A percentile compares a stretch with the other conserved stretches of the same genome.
These are phyloP conservation scores for Herpetomonas muscarum DNA, from an alignment of 208 protist species.

Conservation along the genomic window DNA sequence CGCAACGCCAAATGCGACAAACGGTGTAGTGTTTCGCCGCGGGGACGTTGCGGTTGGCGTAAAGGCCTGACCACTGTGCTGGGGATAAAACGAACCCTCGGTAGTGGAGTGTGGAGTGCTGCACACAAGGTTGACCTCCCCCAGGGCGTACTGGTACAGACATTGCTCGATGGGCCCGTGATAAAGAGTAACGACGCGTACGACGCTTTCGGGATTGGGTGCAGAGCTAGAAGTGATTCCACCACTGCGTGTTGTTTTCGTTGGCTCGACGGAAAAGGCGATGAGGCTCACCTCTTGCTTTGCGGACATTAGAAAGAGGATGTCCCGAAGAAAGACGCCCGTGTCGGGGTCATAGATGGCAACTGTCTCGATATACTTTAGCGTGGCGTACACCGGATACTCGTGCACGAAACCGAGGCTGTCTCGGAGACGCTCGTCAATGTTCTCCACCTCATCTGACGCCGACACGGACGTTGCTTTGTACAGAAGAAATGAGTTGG, in stretches of 20 bases:
- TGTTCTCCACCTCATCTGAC: neutral
- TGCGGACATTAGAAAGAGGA: conserved; percentile 70
- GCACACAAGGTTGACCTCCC: conserved; percentile 50
- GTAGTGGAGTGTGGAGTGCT: conserved; percentile 19
- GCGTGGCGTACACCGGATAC: conserved; percentile 46
- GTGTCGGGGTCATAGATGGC: conserved; percentile 30
- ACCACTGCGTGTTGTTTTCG: neutral
- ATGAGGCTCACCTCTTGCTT: conserved; percentile 75
- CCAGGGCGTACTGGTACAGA: conserved; percentile 52
- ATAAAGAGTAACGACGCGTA: conserved; percentile 38
- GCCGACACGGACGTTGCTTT: too few species aligned
- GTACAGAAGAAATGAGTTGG: neutral
- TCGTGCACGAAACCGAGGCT: conserved; percentile 40
- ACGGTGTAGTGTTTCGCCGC: conserved; percentile 15
- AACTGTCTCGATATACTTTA: conserved; percentile 68
- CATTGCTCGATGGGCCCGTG: conserved; percentile 47
- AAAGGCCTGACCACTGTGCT: neutral
- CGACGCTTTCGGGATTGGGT: neutral
- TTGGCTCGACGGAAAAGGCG: conserved; percentile 18
- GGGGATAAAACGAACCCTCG: neutral
- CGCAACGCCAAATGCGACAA: conserved; percentile 64
- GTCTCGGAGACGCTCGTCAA: neutral
- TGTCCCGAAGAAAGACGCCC: conserved; percentile 30
- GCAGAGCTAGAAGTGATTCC: too few species aligned
- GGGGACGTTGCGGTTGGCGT: neutral